Percentiles rank a stretch among this genome's conserved stretches.
Evolutionary conservation across 1,284 basidiomycete species (phyloP).

Genomic region (Xerocomus amazonicus): DNA sequence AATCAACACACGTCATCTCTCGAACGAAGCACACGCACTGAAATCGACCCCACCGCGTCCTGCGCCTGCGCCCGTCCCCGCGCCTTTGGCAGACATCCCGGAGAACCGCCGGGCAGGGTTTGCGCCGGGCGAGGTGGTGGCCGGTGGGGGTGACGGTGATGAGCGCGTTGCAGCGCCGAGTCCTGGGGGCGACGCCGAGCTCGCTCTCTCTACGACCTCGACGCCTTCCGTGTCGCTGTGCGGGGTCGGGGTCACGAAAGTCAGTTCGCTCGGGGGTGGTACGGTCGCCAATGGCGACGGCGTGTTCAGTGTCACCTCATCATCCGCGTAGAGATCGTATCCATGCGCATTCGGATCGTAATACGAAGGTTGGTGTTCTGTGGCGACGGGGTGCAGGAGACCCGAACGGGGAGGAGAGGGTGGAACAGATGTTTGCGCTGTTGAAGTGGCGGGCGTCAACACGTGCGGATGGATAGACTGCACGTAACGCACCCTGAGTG

Average conservation of each 20-base stretch:
- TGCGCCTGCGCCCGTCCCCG: not conserved
- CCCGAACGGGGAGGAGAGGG: slow-evolving; percentile 19
- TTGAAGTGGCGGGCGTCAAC: not conserved
- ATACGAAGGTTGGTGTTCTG: slow-evolving; percentile 30
- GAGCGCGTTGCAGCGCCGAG: not conserved
- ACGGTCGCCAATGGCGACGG: not conserved
- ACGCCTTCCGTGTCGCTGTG: not conserved
- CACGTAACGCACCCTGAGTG: slow-evolving; percentile 4
- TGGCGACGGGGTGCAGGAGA: not conserved
- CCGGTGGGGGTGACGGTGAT: not conserved
- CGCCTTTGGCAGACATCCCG: not conserved
- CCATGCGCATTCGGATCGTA: slow-evolving; percentile 38
- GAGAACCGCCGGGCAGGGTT: slow-evolving; percentile 9
- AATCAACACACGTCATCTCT: too few relatives aligned
- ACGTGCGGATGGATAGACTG: not conserved
- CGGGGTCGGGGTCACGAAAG: not conserved
- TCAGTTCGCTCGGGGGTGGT: not conserved
- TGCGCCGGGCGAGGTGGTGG: too few relatives aligned
- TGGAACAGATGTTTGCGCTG: not conserved
- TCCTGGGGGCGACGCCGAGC: not conserved
- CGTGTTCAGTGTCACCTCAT: not conserved
- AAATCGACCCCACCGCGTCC: slow-evolving; percentile 22
- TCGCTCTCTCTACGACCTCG: not conserved
- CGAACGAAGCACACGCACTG: slow-evolving; percentile 16
- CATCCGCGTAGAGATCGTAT: slow-evolving; percentile 28